phyloP scores from a whole-genome alignment of 495 filamentous ascomycete genomes.

The Astrocystis sublimbata region DNA sequence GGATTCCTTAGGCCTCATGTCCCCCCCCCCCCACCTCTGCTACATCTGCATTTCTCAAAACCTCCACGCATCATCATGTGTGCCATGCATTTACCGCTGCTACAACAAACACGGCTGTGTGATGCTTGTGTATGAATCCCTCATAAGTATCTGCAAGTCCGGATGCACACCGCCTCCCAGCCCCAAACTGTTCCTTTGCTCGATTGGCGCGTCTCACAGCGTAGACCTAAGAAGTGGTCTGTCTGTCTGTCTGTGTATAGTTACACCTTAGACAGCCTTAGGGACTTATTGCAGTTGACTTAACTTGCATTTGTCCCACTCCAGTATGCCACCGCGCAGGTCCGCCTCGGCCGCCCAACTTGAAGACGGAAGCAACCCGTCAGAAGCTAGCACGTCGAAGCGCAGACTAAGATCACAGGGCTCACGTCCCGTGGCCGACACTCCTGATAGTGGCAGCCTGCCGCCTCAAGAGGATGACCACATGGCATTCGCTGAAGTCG shows the following conservation, averaged over 20 bases:
- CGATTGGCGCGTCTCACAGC: too few relatives aligned
- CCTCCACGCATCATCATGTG: not conserved
- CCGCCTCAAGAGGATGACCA: not conserved
- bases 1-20: not conserved
- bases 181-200: too few relatives aligned
- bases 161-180: not conserved
- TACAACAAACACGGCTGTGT: not conserved
- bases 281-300: too few relatives aligned
- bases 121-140: not conserved
- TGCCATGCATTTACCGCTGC: not conserved
- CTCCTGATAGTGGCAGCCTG: not conserved
- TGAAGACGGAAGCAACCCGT: not conserved
- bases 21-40: not conserved
- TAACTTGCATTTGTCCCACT: not conserved
- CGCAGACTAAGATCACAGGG: not conserved
- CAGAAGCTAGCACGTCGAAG: constrained; percentile 8
- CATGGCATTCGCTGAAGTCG: not conserved
- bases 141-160: not conserved
- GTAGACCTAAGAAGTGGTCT: too few relatives aligned
- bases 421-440: not conserved
- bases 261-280: too few relatives aligned
- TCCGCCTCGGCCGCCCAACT: not conserved
- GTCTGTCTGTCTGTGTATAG: too few relatives aligned
- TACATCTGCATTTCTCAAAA: not conserved
- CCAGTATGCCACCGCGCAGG: constrained; percentile 1